Conservation (phyloP, 23 red algal species). For the Cyanidium caldarium region DNA sequence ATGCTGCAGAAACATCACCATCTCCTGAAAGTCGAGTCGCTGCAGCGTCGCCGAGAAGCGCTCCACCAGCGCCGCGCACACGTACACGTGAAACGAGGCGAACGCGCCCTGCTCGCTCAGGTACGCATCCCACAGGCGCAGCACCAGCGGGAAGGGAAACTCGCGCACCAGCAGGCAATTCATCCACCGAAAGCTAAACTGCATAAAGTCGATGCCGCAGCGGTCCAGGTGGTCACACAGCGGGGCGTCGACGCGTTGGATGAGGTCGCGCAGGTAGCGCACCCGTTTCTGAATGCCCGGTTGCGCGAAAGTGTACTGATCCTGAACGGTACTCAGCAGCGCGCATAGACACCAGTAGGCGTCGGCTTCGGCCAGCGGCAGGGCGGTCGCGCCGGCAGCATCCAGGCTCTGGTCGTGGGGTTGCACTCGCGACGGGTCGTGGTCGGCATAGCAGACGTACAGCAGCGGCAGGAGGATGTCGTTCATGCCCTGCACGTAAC, state of each 20-base stretch:
- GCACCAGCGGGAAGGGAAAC: slow-evolving; percentile 47
- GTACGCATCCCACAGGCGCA: slow-evolving; percentile 77
- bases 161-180: slow-evolving; percentile 88
- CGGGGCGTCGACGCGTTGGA: slow-evolving; percentile 29
- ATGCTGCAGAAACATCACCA: slow-evolving; percentile 72
- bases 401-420: background rate
- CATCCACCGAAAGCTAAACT: slow-evolving; percentile 87
- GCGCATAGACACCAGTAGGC: slow-evolving; percentile 68
- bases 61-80: slow-evolving; percentile 57
- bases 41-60: slow-evolving; percentile 35
- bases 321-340: slow-evolving; percentile 44
- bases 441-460: slow-evolving; percentile 58
- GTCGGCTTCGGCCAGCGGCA: slow-evolving; percentile 56
- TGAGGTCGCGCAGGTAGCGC: slow-evolving; percentile 23
- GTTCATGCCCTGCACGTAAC: slow-evolving; percentile 97
- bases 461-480: slow-evolving; percentile 70
- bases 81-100: slow-evolving; percentile 52
- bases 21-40: slow-evolving; percentile 45
- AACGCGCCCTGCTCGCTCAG: slow-evolving; percentile 51
- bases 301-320: slow-evolving; percentile 72
- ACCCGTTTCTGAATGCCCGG: slow-evolving; percentile 70
- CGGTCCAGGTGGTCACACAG: slow-evolving; percentile 31
- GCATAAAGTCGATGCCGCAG: slow-evolving; percentile 41
- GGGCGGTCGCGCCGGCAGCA: background rate
- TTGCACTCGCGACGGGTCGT: background rate